These are phyloP conservation scores for Alnus glutinosa DNA, from an alignment of 306 rosid species.

Conservation along the genomic window DNA sequence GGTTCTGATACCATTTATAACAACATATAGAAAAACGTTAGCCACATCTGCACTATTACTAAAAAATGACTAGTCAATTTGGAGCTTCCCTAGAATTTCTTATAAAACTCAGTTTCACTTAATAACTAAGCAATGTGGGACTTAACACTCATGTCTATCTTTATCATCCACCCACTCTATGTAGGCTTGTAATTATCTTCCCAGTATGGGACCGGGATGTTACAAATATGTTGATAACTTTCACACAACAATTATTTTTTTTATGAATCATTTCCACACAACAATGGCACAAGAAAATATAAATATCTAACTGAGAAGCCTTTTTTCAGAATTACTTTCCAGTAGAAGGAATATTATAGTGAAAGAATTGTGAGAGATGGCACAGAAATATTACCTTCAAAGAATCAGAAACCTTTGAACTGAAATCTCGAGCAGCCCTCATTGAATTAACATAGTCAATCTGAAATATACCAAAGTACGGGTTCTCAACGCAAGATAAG, in stretches of 20 bases:
- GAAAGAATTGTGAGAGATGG: constrained; percentile 1
- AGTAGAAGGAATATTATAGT: not conserved
- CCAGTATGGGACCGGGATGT: too few relatives aligned
- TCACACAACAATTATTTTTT: constrained; percentile 5
- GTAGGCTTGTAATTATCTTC: too few relatives aligned
- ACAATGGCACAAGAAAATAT: constrained; percentile 1
- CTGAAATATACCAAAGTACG: constrained; percentile 45
- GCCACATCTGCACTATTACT: too few relatives aligned
- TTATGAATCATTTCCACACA: not conserved
- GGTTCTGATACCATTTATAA: too few relatives aligned
- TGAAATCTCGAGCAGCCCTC: constrained; percentile 95
- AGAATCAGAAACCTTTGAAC: constrained; percentile 84
- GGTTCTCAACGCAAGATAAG: constrained; percentile 12
- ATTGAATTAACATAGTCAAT: constrained; percentile 80
- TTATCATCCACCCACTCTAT: too few relatives aligned
- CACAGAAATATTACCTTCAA: constrained; percentile 59
- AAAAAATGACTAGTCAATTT: too few relatives aligned
- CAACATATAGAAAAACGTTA: too few relatives aligned
- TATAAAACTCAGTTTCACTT: too few relatives aligned
- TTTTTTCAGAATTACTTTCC: not conserved
- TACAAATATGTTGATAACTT: not conserved
- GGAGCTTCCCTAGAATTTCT: too few relatives aligned
- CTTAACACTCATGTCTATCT: too few relatives aligned
- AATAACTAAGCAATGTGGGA: too few relatives aligned
- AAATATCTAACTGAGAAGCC: not conserved